Base-by-base conservation (phyloP, 2,329 filamentous ascomycete species). In the Trichoderma hamatum region DNA sequence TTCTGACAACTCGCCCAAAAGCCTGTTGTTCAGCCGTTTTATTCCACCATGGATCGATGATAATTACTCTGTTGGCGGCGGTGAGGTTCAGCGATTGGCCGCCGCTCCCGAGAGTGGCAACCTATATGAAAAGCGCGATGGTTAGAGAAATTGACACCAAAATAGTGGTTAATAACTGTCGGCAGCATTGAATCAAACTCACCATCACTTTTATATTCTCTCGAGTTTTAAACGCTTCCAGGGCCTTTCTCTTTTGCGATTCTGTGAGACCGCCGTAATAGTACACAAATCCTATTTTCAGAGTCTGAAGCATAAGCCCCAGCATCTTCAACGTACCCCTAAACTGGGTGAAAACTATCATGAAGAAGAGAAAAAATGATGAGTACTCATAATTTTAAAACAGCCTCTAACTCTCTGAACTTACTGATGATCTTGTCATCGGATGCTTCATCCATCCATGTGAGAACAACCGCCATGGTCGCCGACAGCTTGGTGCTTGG, bases 21-120 rank as follows among this genome's bases (percentile, higher is more conserved):
- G 86, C 89, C 73, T 93, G 91, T n/a, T 88, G 80, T 72, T 93
- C 89, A 0, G 82, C 76, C 0, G 84, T 81, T 1, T 77, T 77
- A 68, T 92, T 92, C 87, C 88, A 93, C 86, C 86, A 89, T 0
- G 81, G 78, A 36, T 89, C 86, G 0, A 86, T 63, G 0, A 85
- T 78, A 24, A 89, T 86, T 26, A 87, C 84, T 3, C 86, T 82
- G 59, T 86, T 88, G 1, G 82, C 83, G 2, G 71, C 76, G 0
- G 75, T 79, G 0, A 85, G 69, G 51, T 85, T 84, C 63, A 82
- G 79, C 30, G 77, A 79, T 14, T 81, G 77, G 0, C 78, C 78
- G 1, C 81, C 80, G 16, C 76, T 78, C 19, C 70, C 74, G 39
- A 83, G 70, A 0, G 79, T 78, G 0, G 64, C 4, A 13, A 67